Evolutionary conservation across 1,139 yeast genomes (phyloP), one percentile per base, ranked within the genome.

Genomic region (Suhomyces bokatorum): DNA sequence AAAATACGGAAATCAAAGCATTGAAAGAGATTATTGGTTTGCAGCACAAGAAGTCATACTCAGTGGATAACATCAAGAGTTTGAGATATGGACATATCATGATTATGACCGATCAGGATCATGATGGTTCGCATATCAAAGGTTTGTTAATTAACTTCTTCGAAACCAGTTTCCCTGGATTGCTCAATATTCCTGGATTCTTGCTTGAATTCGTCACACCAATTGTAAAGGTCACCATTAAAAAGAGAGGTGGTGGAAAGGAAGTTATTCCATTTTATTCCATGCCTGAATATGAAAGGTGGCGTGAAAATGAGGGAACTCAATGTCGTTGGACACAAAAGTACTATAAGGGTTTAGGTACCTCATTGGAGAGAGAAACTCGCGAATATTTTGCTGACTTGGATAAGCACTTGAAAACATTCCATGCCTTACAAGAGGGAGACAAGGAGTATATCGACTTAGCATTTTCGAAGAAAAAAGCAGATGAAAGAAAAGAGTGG

Each of bases 41-140:
- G 46, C 97, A 91, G 64, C 99, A 95, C 66, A 89, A 87, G 57
- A 91, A 90, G 68, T 77, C 74, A 34, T 95, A 95, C 63, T 69
- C 66, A 14, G 53, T 64, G 0, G 84, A 83, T 31, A 86, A 83
- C 55, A 75, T 87, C 9, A 80, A 79, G 47, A 83, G 85, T 10
- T 73, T 95, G 51, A 82, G 99, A 62, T 95, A 95, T 62, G 99
- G 99, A 24, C 97, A 90, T 64, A 80, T 95, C 41, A 93, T 95
- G 98, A 90, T 95, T 60, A 95, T 95, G 99, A 90, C 99, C 5
- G 99, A 95, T 87, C 99, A 95, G 69, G 99, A 95, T 87, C 97
- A 91, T 59, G 99, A 95, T 77, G 99, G 99, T 48, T 87, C 96
- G 16, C 99, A 95, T 72, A 95, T 95, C 62, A 95, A 95, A 64